Percentiles rank a stretch among this genome's conserved stretches.
phyloP scores from a whole-genome alignment of 805 yeast genomes.

The Lachancea cidri region DNA sequence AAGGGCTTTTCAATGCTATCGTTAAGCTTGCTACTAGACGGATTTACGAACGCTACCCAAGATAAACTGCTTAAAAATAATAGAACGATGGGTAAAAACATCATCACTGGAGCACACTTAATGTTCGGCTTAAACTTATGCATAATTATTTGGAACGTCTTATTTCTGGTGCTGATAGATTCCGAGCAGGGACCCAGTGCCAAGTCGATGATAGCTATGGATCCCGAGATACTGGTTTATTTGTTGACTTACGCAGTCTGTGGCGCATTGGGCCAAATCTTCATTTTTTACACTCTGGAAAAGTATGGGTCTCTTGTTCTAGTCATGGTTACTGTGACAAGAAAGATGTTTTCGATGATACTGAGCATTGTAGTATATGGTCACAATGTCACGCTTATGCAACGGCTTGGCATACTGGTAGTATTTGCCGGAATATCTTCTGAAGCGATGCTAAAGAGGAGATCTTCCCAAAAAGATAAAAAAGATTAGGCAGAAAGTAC shows the following conservation, averaged over 20 bases:
- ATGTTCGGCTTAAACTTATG: slow-evolving; percentile 66
- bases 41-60: slow-evolving; percentile 89
- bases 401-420: slow-evolving; percentile 72
- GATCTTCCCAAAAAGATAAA: slow-evolving; percentile 3
- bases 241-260: slow-evolving; percentile 62
- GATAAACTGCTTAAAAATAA: slow-evolving; percentile 63
- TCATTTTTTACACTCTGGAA: slow-evolving; percentile 80
- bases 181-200: slow-evolving; percentile 31
- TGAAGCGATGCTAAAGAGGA: slow-evolving; percentile 57
- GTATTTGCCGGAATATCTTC: slow-evolving; percentile 84
- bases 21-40: slow-evolving; percentile 74
- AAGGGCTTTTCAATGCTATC: slow-evolving; percentile 59
- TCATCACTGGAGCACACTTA: slow-evolving; percentile 76
- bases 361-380: slow-evolving; percentile 82
- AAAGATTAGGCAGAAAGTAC: neutral
- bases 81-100: slow-evolving; percentile 22
- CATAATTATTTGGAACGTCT: slow-evolving; percentile 42
- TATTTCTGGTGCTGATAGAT: slow-evolving; percentile 38
- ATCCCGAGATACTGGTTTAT: slow-evolving; percentile 52
- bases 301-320: slow-evolving; percentile 78
- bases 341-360: slow-evolving; percentile 95
- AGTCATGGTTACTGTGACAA: slow-evolving; percentile 90
- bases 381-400: slow-evolving; percentile 57
- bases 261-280: slow-evolving; percentile 93
- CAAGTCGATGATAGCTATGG: slow-evolving; percentile 31